phyloP scores from a whole-genome alignment of 495 filamentous ascomycete genomes.

The Penicillium steckii region DNA sequence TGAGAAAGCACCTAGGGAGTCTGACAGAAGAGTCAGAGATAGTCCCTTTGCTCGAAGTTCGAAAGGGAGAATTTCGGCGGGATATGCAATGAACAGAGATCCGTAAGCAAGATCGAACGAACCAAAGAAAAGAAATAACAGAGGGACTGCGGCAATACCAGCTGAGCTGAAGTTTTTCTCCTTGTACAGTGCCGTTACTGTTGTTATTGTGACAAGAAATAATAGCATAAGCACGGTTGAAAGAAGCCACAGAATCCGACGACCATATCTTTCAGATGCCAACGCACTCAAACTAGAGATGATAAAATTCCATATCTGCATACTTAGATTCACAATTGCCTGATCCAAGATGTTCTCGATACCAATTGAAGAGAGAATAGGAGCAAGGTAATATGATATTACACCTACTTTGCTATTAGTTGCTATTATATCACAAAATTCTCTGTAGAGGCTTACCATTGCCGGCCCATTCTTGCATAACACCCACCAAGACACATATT shows the following conservation, averaged over 20 bases:
- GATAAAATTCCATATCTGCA: not conserved
- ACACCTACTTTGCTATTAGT: not conserved
- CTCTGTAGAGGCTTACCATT: not conserved
- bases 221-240: not conserved
- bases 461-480: not conserved
- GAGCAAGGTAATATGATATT: not conserved
- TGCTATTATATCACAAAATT: too few species aligned
- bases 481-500: not conserved
- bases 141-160: not conserved
- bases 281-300: not conserved
- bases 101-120: not conserved
- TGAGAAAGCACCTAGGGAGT: constrained; percentile 54
- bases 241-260: not conserved
- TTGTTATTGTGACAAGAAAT: not conserved
- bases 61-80: constrained; percentile 65
- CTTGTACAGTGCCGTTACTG: not conserved
- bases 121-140: not conserved
- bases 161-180: not conserved
- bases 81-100: constrained; percentile 56
- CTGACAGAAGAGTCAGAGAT: constrained; percentile 58
- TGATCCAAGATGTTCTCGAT: not conserved
- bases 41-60: constrained; percentile 67
- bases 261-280: not conserved
- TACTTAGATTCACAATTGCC: not conserved
- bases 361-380: not conserved